Conservation (phyloP, 768 basidiomycete genomes). For the Daedaleopsis nitida region DNA sequence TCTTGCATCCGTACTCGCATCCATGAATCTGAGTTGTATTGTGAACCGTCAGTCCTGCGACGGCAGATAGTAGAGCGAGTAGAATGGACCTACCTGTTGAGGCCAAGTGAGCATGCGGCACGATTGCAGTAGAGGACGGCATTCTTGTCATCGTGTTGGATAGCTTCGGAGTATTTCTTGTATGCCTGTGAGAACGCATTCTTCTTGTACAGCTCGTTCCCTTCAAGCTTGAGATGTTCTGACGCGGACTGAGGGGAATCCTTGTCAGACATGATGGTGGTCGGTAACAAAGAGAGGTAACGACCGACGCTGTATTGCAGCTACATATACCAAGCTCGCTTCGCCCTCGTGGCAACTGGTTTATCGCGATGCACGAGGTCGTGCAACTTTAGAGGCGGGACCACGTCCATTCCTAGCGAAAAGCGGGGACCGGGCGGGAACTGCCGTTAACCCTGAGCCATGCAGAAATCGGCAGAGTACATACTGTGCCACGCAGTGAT, state of each 20-base stretch:
- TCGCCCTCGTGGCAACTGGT: no score
- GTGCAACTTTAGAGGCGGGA: no score
- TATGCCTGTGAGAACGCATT: constrained; percentile 38
- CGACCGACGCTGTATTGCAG: no score
- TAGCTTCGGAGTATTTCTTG: constrained; percentile 44
- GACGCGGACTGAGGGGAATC: background rate
- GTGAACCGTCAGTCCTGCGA: no score
- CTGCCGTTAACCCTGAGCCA: no score
- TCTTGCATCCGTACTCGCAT: constrained; percentile 16
- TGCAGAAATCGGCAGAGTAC: no score
- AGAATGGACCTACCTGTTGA: constrained; percentile 32
- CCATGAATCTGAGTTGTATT: constrained; percentile 7
- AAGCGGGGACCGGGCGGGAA: no score
- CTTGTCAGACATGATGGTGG: background rate
- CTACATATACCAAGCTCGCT: no score
- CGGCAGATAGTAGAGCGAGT: background rate
- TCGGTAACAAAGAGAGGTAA: background rate
- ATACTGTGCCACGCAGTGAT: no score
- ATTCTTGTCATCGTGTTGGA: constrained; percentile 39
- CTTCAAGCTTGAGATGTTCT: constrained; percentile 39
- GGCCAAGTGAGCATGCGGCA: constrained; percentile 39
- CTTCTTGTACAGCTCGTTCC: constrained; percentile 40
- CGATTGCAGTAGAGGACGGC: constrained; percentile 47
- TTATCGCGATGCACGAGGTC: no score
- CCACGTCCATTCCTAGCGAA: no score